A percentile compares a stretch with the other conserved stretches of the same genome.
Evolutionary conservation across 116 monocot species (phyloP).

Genomic region (Zostera marina): DNA sequence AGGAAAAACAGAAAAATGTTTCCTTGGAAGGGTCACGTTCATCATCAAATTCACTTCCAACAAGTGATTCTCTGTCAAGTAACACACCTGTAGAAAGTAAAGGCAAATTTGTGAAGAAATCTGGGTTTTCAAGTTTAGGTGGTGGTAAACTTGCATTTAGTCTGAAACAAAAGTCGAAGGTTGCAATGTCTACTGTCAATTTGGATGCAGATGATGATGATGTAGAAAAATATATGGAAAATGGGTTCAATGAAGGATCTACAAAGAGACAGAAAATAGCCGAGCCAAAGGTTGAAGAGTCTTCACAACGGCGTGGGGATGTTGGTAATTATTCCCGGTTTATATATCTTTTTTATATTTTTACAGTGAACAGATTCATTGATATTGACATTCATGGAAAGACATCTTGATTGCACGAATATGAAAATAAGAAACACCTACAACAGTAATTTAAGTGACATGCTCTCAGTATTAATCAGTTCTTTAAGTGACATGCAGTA

Average conservation of each 20-base stretch:
- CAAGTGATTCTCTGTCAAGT: slow-evolving; percentile 11
- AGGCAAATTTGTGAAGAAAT: slow-evolving; percentile 21
- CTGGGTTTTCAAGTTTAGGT: slow-evolving; percentile 13
- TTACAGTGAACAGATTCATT: background rate
- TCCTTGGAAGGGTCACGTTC: slow-evolving; percentile 8
- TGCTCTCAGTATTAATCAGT: slow-evolving; percentile 90
- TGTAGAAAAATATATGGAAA: slow-evolving; percentile 23
- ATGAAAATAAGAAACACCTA: slow-evolving; percentile 51
- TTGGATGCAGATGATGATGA: slow-evolving; percentile 83
- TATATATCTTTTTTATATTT: background rate
- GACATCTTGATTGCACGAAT: slow-evolving; percentile 74
- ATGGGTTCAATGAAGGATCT: slow-evolving; percentile 21
- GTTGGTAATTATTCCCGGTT: slow-evolving; percentile 44
- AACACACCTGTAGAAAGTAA: slow-evolving; percentile 58
- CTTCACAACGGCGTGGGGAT: slow-evolving; percentile 18
- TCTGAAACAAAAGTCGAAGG: slow-evolving; percentile 86
- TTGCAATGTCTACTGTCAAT: slow-evolving; percentile 43
- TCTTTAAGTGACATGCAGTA: slow-evolving; percentile 97
- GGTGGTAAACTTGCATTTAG: slow-evolving; percentile 87
- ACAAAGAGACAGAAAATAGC: slow-evolving; percentile 45
- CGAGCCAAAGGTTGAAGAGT: slow-evolving; percentile 11
- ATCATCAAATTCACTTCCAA: background rate
- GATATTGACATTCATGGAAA: slow-evolving; percentile 52
- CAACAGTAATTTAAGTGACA: slow-evolving; percentile 59
- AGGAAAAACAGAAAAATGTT: slow-evolving; percentile 25